phyloP scores from a whole-genome alignment of 768 basidiomycete genomes.

The Mrakia hoshinonis region DNA sequence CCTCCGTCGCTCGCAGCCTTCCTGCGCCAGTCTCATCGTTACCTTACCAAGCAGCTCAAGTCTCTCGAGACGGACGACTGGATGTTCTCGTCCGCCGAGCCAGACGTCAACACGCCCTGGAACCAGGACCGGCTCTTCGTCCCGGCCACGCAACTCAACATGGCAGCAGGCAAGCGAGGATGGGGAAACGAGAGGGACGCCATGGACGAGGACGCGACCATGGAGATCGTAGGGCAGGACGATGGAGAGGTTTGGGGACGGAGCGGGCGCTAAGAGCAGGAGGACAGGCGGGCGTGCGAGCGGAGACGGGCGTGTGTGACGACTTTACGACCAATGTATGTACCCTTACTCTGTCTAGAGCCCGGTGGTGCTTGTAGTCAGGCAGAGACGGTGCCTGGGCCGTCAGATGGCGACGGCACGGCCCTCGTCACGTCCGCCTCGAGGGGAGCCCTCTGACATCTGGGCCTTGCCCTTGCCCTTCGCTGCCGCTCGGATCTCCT shows the following conservation, averaged over 20 bases:
- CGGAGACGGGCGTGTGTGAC: background rate
- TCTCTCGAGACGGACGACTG: constrained; percentile 4
- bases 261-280: background rate
- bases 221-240: background rate
- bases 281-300: background rate
- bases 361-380: too few species aligned
- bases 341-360: too few species aligned
- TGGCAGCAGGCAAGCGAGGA: background rate
- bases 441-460: too few species aligned
- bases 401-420: too few species aligned
- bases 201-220: background rate
- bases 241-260: background rate
- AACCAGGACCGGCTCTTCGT: constrained; percentile 5
- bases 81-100: background rate
- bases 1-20: background rate
- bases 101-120: background rate
- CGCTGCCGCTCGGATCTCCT: too few species aligned
- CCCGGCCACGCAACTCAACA: background rate
- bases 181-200: background rate
- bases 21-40: constrained; percentile 4
- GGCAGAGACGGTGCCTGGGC: too few species aligned
- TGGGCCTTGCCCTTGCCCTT: too few species aligned
- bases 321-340: constrained; percentile 7
- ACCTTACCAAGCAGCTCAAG: constrained; percentile 6
- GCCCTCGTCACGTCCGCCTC: too few species aligned